These are phyloP conservation scores for Obba rivulosa DNA, from an alignment of 768 basidiomycete genomes.

Conservation along the genomic window DNA sequence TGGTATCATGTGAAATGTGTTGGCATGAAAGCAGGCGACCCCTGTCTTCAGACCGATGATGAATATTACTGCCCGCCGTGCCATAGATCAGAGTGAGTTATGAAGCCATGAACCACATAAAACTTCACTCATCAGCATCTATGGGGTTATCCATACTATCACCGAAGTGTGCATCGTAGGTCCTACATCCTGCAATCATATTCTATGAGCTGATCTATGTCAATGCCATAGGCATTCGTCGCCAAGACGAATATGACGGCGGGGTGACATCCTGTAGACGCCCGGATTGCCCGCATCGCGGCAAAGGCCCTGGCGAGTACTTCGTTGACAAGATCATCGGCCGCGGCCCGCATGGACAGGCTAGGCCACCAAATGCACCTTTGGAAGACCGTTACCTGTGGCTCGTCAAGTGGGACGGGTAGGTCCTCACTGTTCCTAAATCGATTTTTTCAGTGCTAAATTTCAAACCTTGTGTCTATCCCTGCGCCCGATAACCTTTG, in stretches of 20 bases:
- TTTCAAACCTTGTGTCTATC: background rate
- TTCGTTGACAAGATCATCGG: constrained; percentile 21
- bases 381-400: constrained; percentile 9
- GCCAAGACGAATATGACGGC: background rate
- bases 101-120: background rate
- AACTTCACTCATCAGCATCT: background rate
- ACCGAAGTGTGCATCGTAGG: background rate
- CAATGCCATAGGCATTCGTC: background rate
- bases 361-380: background rate
- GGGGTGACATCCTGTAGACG: constrained; percentile 7
- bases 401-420: constrained; percentile 20
- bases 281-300: constrained; percentile 12
- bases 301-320: constrained; percentile 9
- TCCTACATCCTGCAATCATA: background rate
- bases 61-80: constrained; percentile 17
- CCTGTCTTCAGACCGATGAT: constrained; percentile 11
- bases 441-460: background rate
- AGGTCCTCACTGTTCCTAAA: background rate
- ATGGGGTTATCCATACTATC: background rate
- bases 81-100: constrained; percentile 13
- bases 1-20: constrained; percentile 21
- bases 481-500: background rate
- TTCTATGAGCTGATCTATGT: too few species aligned
- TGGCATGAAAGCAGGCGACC: constrained; percentile 12
- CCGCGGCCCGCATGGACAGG: constrained; percentile 9